Base-by-base conservation (phyloP, 305 asterid genomes). In the Fraxinus paxiana region DNA sequence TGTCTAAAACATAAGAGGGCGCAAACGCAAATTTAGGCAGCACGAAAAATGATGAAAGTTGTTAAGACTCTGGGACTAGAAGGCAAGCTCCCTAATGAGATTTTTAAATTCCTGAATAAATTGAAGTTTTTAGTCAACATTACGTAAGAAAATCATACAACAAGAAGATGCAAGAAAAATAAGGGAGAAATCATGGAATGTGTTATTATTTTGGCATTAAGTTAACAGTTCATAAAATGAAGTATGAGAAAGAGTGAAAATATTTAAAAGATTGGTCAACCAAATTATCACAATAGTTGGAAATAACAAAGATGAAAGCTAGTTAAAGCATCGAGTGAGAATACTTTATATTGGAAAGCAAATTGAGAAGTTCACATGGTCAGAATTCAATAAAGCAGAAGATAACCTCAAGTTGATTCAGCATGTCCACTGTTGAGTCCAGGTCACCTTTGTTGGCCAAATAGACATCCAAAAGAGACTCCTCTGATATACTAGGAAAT, bases 391-490 rank as follows among this genome's bases (percentile, higher is more conserved):
- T 61, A 3, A 28, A 67, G 35, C 73, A 69, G 74, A 28, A 26
- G 74, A 30, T 13, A 69, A 69, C 74, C 74, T 69, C 74, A 28
- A 30, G 74, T 30, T 69, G 74, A 69, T 69, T 30, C 41, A 30
- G 24, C 74, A 69, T 69, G 37, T 69, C 74, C 30, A 69, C 74
- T 28, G 74, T 69, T 17, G 74, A 69, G 74, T 69, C 74, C 8
- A 69, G 41, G 74, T 30, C 74, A 30, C 74, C 38, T 28, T 30
- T 69, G 74, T 69, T 69, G 2, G 74, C 74, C n/a, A 69, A 1
- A 30, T 69, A 69, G 38, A 69, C 74, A 69, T 69, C 74, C 7
- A 9, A 69, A 69, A 69, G 74, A 69, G 74, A 69, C 74, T 28
- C 74, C 74, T 69, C 74, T 4, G 74, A 69, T 28, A 69, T 69